phyloP scores from a whole-genome alignment of 2,329 filamentous ascomycete species.

The Neofusicoccum kwambonambiense region DNA sequence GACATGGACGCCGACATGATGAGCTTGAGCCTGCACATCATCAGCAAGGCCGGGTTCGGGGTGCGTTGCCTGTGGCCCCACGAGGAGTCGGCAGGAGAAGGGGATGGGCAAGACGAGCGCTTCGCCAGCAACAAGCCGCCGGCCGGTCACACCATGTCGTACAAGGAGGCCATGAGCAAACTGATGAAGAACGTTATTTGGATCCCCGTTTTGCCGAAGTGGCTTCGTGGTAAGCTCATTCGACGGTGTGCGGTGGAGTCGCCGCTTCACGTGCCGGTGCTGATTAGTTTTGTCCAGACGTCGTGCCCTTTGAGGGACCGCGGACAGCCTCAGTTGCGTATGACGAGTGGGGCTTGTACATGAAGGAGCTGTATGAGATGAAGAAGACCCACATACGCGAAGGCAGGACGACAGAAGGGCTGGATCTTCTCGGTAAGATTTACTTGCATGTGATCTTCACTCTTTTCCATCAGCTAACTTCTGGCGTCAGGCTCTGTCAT shows the following conservation, averaged over 20 bases:
- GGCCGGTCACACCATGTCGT: conserved; percentile 55
- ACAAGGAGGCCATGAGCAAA: conserved; percentile 60
- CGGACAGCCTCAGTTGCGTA: conserved; percentile 16
- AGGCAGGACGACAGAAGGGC: conserved; percentile 40
- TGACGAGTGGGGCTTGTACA: conserved; percentile 65
- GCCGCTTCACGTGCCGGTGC: not conserved
- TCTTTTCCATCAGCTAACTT: conserved; percentile 36
- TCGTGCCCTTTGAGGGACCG: conserved; percentile 15
- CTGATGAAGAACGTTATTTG: conserved; percentile 64
- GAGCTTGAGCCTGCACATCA: conserved; percentile 58
- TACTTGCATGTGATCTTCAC: conserved; percentile 10
- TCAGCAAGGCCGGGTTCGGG: conserved; percentile 71
- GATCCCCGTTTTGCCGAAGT: conserved; percentile 59
- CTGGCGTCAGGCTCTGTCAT: conserved; percentile 32
- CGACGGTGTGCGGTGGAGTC: not conserved
- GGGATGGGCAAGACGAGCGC: conserved; percentile 25
- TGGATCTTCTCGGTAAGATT: conserved; percentile 54
- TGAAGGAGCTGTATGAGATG: conserved; percentile 65
- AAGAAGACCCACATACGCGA: conserved; percentile 52
- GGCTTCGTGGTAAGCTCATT: conserved; percentile 51
- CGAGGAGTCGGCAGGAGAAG: conserved; percentile 47
- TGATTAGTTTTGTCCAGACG: conserved; percentile 5
- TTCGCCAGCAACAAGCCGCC: conserved; percentile 35
- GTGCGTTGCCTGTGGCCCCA: conserved; percentile 58
- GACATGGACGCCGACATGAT: conserved; percentile 65